Conservation (phyloP, 306 rosid genomes). For the Rosa lucieae region DNA sequence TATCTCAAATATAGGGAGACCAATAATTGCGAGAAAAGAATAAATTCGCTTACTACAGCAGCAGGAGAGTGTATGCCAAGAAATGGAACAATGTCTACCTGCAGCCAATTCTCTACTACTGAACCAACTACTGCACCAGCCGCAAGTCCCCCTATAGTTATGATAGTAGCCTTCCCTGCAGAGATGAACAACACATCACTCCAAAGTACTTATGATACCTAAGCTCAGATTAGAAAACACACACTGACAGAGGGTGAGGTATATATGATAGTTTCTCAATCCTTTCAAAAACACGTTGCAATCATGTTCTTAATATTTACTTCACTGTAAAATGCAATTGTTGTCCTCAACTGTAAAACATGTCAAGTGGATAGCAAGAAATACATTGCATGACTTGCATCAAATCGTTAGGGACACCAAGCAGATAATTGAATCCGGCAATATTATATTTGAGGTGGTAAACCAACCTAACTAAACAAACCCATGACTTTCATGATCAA, state of each 20-base stretch:
- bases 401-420: not conserved
- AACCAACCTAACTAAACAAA: not conserved
- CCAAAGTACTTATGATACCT: not conserved
- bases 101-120: slow-evolving; percentile 90
- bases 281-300: not conserved
- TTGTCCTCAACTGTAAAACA: not conserved
- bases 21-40: slow-evolving; percentile 83
- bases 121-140: slow-evolving; percentile 95
- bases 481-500: slow-evolving; percentile 3
- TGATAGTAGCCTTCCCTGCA: slow-evolving; percentile 91
- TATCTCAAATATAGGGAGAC: slow-evolving; percentile 90
- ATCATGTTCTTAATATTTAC: not conserved
- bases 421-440: not conserved
- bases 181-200: slow-evolving; percentile 21
- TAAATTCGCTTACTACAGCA: slow-evolving; percentile 80
- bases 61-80: slow-evolving; percentile 96
- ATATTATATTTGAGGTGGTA: not conserved
- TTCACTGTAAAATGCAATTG: not conserved
- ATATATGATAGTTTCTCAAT: no score
- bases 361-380: not conserved
- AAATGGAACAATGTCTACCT: slow-evolving; percentile 94
- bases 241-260: not conserved
- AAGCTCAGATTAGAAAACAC: not conserved
- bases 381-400: not conserved
- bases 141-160: slow-evolving; percentile 90